Conservation (phyloP, 23 red algal species). For the Gracilariopsis chorda region DNA sequence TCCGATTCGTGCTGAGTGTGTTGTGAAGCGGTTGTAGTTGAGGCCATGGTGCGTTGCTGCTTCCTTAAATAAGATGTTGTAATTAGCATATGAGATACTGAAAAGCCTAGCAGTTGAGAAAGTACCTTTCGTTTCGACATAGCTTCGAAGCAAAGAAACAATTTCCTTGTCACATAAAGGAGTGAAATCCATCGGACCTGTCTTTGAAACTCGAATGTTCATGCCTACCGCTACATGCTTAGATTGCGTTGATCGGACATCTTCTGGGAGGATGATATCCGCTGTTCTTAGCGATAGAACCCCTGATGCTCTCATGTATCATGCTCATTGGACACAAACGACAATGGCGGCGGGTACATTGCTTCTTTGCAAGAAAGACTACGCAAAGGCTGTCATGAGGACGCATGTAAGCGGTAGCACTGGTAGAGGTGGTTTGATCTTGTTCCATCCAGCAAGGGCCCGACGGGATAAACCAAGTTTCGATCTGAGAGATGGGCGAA, state of each 20-base stretch:
- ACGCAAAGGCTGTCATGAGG: not conserved
- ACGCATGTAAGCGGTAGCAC: not conserved
- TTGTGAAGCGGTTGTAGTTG: not conserved
- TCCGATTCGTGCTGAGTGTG: constrained; percentile 9
- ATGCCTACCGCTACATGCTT: not conserved
- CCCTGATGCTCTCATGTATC: constrained; percentile 7
- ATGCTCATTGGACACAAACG: not conserved
- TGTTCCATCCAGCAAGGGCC: not conserved
- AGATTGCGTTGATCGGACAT: not conserved
- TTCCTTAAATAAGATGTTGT: not conserved
- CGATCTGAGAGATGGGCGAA: not conserved
- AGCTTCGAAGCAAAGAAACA: not conserved
- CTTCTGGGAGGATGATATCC: not conserved
- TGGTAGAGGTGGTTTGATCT: not conserved
- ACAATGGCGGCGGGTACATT: not conserved
- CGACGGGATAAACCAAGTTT: not conserved
- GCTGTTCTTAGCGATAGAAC: not conserved
- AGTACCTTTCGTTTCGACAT: too few relatives aligned
- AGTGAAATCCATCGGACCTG: not conserved
- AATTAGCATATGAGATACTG: not conserved
- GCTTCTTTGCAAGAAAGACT: not conserved
- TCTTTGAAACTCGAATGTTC: not conserved
- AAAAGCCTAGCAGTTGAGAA: too few relatives aligned
- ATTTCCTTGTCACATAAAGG: not conserved
- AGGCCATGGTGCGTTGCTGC: not conserved